Evolutionary conservation across 2,329 filamentous ascomycete species (phyloP).

Genomic region (Trichoderma arundinaceum): DNA sequence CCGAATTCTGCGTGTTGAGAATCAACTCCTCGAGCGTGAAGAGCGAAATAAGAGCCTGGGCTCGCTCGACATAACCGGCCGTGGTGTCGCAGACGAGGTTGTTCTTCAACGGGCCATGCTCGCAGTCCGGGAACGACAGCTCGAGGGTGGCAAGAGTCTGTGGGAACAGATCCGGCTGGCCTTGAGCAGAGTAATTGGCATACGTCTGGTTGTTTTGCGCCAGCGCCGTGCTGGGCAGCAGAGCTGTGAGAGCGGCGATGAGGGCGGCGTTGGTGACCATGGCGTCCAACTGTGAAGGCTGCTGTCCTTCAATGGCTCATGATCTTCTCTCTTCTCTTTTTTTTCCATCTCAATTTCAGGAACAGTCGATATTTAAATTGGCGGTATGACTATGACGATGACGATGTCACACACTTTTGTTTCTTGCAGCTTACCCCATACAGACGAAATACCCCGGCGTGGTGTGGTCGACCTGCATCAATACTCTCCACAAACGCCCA

Average conservation of each 20-base stretch:
- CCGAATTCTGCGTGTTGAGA: conserved; percentile 43
- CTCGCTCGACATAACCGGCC: conserved; percentile 37
- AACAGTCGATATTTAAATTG: conserved; percentile 21
- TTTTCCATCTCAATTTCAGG: background rate
- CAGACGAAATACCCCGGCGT: background rate
- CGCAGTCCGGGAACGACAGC: conserved; percentile 42
- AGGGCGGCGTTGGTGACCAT: conserved; percentile 23
- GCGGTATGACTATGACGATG: conserved; percentile 26
- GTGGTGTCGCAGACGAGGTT: conserved; percentile 44
- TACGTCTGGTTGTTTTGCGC: conserved; percentile 28
- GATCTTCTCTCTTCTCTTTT: conserved; percentile 1
- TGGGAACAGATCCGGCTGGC: conserved; percentile 28
- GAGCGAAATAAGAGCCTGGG: conserved; percentile 41
- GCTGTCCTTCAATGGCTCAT: conserved; percentile 19
- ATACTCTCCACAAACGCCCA: conserved; percentile 5
- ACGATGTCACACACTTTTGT: background rate
- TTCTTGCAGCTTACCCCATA: conserved; percentile 19
- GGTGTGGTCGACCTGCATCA: conserved; percentile 24
- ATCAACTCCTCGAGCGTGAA: conserved; percentile 45
- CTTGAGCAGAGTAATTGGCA: conserved; percentile 25
- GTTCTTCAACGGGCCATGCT: conserved; percentile 41
- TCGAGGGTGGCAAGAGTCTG: conserved; percentile 23
- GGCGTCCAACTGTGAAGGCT: conserved; percentile 4
- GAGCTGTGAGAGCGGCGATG: conserved; percentile 22
- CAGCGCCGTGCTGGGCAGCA: conserved; percentile 9